These are phyloP conservation scores for Fusarium mundagurra DNA, from an alignment of 2,329 filamentous ascomycete genomes.

Conservation along the genomic window DNA sequence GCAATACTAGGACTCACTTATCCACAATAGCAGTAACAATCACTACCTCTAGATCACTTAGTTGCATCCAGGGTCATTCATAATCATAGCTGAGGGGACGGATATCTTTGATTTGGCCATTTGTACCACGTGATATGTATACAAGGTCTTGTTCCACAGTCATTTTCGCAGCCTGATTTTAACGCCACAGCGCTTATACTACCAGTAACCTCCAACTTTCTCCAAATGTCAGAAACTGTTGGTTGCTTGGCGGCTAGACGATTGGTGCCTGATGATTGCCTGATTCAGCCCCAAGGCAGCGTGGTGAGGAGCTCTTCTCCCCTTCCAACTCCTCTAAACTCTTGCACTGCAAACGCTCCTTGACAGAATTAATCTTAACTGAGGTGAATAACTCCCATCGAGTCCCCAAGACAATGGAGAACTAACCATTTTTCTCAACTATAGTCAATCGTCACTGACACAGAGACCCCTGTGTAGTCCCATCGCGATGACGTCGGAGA, in stretches of 20 bases:
- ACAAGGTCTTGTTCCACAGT: not conserved
- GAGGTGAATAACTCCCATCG: not conserved
- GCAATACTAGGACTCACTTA: too few species aligned
- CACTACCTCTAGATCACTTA: too few species aligned
- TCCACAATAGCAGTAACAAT: too few species aligned
- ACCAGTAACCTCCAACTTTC: not conserved
- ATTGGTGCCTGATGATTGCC: not conserved
- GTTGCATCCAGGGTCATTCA: too few species aligned
- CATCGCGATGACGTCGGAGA: not conserved
- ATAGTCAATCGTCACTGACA: not conserved
- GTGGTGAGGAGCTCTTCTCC: not conserved
- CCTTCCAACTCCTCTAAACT: not conserved
- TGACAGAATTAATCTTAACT: not conserved
- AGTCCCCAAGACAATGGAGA: too few species aligned
- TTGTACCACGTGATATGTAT: not conserved
- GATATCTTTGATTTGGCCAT: not conserved
- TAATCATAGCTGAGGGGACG: too few species aligned
- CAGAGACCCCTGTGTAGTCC: accelerated
- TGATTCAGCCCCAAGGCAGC: not conserved
- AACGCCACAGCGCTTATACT: not conserved
- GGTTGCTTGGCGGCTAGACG: not conserved
- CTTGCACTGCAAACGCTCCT: not conserved
- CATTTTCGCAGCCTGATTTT: not conserved
- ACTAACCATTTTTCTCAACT: not conserved
- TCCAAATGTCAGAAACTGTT: not conserved